Conservation (phyloP, 2,329 filamentous ascomycete genomes). For the Aspergillus sp. region DNA sequence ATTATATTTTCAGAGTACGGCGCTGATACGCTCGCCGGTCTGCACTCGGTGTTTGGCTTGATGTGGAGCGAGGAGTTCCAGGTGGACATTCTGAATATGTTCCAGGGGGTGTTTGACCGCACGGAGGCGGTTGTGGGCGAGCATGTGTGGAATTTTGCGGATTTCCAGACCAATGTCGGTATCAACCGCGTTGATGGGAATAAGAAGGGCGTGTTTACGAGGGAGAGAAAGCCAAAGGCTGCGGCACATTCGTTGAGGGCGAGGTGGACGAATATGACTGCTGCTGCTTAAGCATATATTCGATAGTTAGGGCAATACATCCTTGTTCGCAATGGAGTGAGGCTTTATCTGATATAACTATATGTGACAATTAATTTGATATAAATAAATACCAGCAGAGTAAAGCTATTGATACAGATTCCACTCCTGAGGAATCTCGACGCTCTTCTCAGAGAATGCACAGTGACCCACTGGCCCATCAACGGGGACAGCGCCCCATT, state of each 20-base stretch:
- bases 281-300: background rate
- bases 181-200: background rate
- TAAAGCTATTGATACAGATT: too few species aligned
- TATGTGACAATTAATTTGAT: too few species aligned
- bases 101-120: conserved; percentile 30
- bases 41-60: conserved; percentile 25
- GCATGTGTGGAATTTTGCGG: conserved; percentile 5
- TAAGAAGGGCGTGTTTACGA: conserved; percentile 1
- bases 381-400: too few species aligned
- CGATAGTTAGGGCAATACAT: too few species aligned
- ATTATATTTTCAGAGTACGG: conserved; percentile 34
- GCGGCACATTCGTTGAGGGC: background rate
- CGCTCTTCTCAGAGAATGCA: too few species aligned
- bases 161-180: background rate
- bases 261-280: background rate
- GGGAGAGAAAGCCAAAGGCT: background rate
- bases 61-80: conserved; percentile 34
- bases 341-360: too few species aligned
- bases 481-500: too few species aligned
- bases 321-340: too few species aligned
- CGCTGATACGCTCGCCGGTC: conserved; percentile 27
- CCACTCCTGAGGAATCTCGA: too few species aligned
- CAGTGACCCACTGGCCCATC: too few species aligned
- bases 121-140: conserved; percentile 29
- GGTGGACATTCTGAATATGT: conserved; percentile 25